Conservation (phyloP, 257 asterid genomes). For the Vinca minor region DNA sequence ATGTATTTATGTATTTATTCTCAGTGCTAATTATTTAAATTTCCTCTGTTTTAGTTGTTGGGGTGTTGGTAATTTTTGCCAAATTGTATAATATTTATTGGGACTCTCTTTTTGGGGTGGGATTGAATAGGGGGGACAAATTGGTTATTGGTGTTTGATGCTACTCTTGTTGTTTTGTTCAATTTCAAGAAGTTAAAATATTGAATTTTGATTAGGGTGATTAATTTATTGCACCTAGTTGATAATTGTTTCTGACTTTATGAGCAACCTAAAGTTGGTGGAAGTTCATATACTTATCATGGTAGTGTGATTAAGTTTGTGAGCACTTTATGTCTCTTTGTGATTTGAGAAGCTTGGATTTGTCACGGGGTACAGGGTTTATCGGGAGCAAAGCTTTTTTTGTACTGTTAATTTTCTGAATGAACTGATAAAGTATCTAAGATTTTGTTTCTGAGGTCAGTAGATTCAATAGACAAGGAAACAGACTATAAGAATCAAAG, state of each 20-base stretch:
- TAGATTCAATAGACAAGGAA: not conserved
- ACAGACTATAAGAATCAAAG: no score
- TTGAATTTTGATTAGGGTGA: not conserved
- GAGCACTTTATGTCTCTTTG: not conserved
- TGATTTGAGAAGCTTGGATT: not conserved
- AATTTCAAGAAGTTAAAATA: not conserved
- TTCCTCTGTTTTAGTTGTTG: not conserved
- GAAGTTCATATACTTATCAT: not conserved
- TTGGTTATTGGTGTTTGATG: constrained; percentile 1
- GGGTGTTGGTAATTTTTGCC: not conserved
- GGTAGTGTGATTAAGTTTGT: not conserved
- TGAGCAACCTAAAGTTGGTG: not conserved
- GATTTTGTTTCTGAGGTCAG: not conserved
- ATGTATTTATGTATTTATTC: not conserved
- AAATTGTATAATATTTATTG: not conserved
- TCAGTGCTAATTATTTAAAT: not conserved
- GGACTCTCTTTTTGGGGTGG: not conserved
- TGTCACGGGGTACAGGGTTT: not conserved
- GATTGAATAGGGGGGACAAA: not conserved
- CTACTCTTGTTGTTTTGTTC: not conserved
- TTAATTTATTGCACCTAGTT: not conserved
- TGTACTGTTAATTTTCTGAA: not conserved
- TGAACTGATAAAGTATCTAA: no score
- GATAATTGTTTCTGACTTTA: not conserved
- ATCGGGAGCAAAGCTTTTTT: not conserved